Conservation (phyloP, 2,329 filamentous ascomycete species). For the Paecilomyces fulvus region DNA sequence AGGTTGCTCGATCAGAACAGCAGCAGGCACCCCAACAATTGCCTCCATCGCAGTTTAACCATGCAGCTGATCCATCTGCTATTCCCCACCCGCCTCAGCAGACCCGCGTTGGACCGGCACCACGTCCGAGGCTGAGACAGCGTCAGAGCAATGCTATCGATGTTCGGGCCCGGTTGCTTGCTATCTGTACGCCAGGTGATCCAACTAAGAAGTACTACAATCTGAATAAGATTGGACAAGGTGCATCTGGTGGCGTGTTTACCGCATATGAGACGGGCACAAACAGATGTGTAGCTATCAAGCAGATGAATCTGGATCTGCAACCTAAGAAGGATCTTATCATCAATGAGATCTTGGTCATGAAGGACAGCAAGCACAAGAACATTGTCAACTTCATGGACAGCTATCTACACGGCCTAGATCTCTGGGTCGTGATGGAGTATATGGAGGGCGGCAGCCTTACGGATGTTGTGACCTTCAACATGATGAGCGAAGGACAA, state of each 20-base stretch:
- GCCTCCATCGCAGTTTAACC: constrained; percentile 33
- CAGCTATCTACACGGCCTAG: constrained; percentile 80
- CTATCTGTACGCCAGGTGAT: constrained; percentile 85
- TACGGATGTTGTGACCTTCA: constrained; percentile 97
- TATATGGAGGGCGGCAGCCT: constrained; percentile 98
- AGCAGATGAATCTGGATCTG: constrained; percentile 98
- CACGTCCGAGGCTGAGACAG: constrained; percentile 66
- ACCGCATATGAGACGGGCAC: constrained; percentile 78
- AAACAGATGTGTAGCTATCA: constrained; percentile 90
- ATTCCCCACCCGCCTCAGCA: constrained; percentile 25
- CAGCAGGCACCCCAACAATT: constrained; percentile 15
- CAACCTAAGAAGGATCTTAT: constrained; percentile 99
- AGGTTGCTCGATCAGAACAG: constrained; percentile 8
- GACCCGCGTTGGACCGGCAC: constrained; percentile 43
- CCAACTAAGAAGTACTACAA: constrained; percentile 79
- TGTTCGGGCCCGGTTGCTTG: constrained; percentile 71
- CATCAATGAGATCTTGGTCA: constrained; percentile 97
- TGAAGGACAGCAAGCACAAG: constrained; percentile 97
- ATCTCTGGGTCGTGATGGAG: constrained; percentile 99
- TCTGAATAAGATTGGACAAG: constrained; percentile 93
- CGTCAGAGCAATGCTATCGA: constrained; percentile 75
- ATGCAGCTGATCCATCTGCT: constrained; percentile 27
- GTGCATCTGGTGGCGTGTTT: constrained; percentile 90
- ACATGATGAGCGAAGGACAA: constrained; percentile 97
- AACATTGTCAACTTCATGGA: constrained; percentile 99